A percentile compares a stretch with the other conserved stretches of the same genome.
Evolutionary conservation across 108 stramenopile genomes (phyloP).

Genomic region (Poteriospumella lacustris): DNA sequence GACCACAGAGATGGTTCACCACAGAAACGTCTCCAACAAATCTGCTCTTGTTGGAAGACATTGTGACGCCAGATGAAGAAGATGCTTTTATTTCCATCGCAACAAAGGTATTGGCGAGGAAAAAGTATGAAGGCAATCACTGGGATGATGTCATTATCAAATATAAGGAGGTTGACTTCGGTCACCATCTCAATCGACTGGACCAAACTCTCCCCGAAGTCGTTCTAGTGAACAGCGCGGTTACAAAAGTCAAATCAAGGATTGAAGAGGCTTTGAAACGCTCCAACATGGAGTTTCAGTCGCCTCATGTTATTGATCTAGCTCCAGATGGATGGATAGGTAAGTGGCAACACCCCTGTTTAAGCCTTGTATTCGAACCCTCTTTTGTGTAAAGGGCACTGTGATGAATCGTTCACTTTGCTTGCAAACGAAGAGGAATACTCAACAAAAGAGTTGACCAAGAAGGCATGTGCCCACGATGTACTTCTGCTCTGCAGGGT

Average conservation of each 20-base stretch:
- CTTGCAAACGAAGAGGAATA: no score
- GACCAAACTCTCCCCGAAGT: no score
- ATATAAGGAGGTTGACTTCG: slow-evolving; percentile 73
- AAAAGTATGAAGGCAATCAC: slow-evolving; percentile 43
- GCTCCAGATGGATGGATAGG: slow-evolving; percentile 63
- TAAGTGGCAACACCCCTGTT: not conserved
- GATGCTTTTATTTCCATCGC: not conserved
- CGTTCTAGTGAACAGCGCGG: not conserved
- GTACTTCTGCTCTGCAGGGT: no score
- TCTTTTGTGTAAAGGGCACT: not conserved
- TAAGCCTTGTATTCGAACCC: not conserved
- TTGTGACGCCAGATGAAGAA: not conserved
- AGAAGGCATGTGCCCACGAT: no score
- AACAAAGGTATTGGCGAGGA: not conserved
- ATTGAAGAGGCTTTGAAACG: not conserved
- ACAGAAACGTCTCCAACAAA: no score
- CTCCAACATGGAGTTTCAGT: slow-evolving; percentile 39
- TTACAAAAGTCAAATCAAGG: not conserved
- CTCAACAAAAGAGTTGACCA: no score
- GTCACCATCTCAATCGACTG: no score
- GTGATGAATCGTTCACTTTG: no score
- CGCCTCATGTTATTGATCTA: slow-evolving; percentile 77
- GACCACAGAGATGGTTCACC: no score
- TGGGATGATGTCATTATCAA: slow-evolving; percentile 79
- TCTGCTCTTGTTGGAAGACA: not conserved